Base-by-base conservation (phyloP, 495 filamentous ascomycete species). In the Podospora anserina region DNA sequence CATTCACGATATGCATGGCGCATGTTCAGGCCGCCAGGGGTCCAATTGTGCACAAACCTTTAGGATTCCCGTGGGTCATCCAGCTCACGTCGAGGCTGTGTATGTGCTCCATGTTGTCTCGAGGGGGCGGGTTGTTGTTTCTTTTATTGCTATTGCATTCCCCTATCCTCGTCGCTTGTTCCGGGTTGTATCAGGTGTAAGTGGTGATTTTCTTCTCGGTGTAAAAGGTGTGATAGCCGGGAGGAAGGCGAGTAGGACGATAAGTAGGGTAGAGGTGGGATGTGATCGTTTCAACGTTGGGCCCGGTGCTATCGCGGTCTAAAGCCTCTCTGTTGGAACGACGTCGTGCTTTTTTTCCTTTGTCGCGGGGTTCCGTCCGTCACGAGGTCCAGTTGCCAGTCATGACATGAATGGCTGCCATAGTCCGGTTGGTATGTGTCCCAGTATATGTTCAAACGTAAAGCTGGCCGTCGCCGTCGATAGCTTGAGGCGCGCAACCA, bases 81-180 rank as follows among this genome's bases (percentile, higher is more conserved):
- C 89, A 91, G 66, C 83, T 85, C 64, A 91, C 87, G 77, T 91
- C 89, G 67, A 91, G 79, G 30, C 85, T 83, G 69, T 88, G 86
- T 69, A 89, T 80, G 68, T 84, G 84, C 78, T 90, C 88, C 88
- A 89, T 90, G 59, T 20, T 26, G 55, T 58, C 55, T 32, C 30
- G 30, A 7, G 30, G 23, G 23, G 23, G 23, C 54, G 11, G 39
- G 15, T 49, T 49, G 7, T 65, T 80, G 74, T 30, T 68, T 61
- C 23, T 67, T 60, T 62, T 55, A 26, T 44, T 53, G 61, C n/a
- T 58, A 49, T 55, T 58, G n/a, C 27, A 18, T 20, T 5, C 30
- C 34, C 61, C 5, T 30, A 15, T 30, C 59, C 18, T 18, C 5
- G 16, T 61, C 30, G 19, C 32, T 28, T 23, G 54, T 23, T 30